Conservation (phyloP, 164 flowering plant species). For the Magnolia kwangsiensis region DNA sequence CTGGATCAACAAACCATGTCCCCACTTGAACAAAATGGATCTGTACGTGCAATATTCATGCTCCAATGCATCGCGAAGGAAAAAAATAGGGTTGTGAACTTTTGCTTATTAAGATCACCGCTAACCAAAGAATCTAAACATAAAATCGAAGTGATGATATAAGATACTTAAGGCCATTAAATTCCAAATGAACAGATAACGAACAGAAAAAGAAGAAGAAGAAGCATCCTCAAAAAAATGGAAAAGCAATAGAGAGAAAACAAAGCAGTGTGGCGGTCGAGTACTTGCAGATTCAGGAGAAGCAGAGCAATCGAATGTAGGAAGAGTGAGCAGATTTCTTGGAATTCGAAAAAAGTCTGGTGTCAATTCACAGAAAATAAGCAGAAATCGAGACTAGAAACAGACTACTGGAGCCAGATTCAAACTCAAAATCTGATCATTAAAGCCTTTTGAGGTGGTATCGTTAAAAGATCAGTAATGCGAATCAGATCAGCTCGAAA, state of each 20-base stretch:
- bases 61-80: neutral
- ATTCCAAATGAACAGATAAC: neutral
- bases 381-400: neutral
- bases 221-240: neutral
- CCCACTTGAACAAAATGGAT: neutral
- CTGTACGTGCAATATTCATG: neutral
- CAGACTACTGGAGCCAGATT: neutral
- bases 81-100: neutral
- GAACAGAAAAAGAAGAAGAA: neutral
- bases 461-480: too few species aligned
- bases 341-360: neutral
- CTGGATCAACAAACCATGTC: neutral
- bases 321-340: neutral
- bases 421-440: too few species aligned
- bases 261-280: neutral
- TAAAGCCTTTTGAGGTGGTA: too few species aligned
- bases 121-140: too few species aligned
- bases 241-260: neutral
- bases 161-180: neutral
- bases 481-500: constrained; percentile 1
- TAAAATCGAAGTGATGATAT: too few species aligned
- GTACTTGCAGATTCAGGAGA: neutral
- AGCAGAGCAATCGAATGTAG: neutral
- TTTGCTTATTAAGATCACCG: neutral
- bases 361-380: neutral